Evolutionary conservation across 371 early-diverging fungal genomes (phyloP), one percentile per base, ranked within the genome.

Genomic region (Mucor irregularis): DNA sequence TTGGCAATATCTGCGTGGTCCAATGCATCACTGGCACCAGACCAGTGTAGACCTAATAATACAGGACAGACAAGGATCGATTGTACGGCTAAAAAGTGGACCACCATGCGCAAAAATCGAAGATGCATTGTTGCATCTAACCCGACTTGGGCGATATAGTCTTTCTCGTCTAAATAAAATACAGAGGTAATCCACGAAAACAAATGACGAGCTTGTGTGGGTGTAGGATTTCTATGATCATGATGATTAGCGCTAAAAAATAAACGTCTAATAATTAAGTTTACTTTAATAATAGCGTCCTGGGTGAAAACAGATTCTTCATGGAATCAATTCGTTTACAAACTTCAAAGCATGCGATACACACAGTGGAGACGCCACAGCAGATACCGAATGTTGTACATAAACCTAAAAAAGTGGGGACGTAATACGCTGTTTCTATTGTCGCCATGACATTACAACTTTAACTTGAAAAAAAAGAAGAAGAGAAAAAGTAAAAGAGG

Each of bases 81-180:
- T 34, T 73, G 74, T 31, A 83, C 63, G 11, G 69, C 40, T 17
- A 83, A 60, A 48, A 85, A 83, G 40, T 85, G 84, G 26, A 82
- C 71, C 26, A 80, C 74, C 84, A 85, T 85, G 33, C 74, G 75
- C n/a, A 88, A 64, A 65, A 81, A 86, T 5, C 84, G 82, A n/a
- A 88, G 56, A 59, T 83, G 81, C 82, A 88, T 83, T 19, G 82
- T 80, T 0, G 88, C 84, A 40, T 88, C 88, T 8, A 88, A 56
- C 14, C 88, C 88, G 2, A 82, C 79, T 52, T 78, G 61, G n/a
- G 70, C 50, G 7, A 83, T 52, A 26, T 74, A 64, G 21, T 78
- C 78, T 9, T 55, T 58, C 58, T 85, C 82, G 9, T 73, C 62
- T 10, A 79, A 52, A 14, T 69, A 51, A 24, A 69, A 45, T 0